phyloP scores from a whole-genome alignment of 2,329 filamentous ascomycete species.

The Xylariaceae sp. region DNA sequence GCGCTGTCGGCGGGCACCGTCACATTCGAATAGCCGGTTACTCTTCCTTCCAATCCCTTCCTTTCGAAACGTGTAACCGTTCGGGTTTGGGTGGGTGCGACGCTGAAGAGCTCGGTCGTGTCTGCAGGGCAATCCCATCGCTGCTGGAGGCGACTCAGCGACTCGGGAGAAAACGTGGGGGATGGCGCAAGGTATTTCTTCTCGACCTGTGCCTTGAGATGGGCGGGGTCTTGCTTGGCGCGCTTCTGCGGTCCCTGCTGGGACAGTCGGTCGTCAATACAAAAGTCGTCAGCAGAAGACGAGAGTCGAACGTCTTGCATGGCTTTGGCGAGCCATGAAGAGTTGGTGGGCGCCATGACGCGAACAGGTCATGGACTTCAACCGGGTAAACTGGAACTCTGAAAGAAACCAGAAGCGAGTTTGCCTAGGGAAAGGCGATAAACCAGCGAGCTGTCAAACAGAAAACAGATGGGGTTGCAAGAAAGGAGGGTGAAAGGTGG shows the following conservation, averaged over 20 bases:
- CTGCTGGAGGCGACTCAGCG: slow-evolving; percentile 87
- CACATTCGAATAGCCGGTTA: slow-evolving; percentile 90
- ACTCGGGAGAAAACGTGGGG: slow-evolving; percentile 70
- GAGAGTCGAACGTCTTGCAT: slow-evolving; percentile 47
- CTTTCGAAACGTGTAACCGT: slow-evolving; percentile 91
- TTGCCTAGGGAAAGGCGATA: background rate
- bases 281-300: slow-evolving; percentile 28
- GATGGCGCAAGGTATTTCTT: slow-evolving; percentile 73
- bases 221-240: slow-evolving; percentile 49
- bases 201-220: slow-evolving; percentile 67
- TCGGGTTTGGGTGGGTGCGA: slow-evolving; percentile 86
- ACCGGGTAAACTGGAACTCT: background rate
- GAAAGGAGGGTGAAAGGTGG: background rate
- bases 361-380: slow-evolving; percentile 1
- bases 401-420: background rate
- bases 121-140: slow-evolving; percentile 78
- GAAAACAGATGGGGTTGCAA: background rate
- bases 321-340: slow-evolving; percentile 40
- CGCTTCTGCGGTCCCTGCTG: slow-evolving; percentile 39
- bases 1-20: slow-evolving; percentile 84
- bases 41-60: slow-evolving; percentile 84
- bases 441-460: background rate
- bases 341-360: slow-evolving; percentile 25
- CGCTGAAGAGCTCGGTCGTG: slow-evolving; percentile 75
- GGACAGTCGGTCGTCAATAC: slow-evolving; percentile 56